Evolutionary conservation across 495 filamentous ascomycete genomes (phyloP), one percentile per base, ranked within the genome.

Genomic region (Aspergillus panamensis): DNA sequence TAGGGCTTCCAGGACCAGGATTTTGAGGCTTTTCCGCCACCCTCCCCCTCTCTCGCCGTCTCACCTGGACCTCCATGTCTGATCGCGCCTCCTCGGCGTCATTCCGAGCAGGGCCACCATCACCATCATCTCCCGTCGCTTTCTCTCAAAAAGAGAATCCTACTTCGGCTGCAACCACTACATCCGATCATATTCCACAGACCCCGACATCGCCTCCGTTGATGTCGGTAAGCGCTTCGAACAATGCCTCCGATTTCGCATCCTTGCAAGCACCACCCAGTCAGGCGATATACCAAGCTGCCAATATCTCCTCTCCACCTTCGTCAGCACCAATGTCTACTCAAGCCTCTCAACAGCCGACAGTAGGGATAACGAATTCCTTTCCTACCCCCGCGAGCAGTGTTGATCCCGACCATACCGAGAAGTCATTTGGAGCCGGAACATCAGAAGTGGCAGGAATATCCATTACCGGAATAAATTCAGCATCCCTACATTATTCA

Each of bases 141-240:
- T 70, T 68, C 35, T 68, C 63, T 62, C 61, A 69, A 20, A 79
- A 79, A 67, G 74, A 72, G 65, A 73, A 56, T 56, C 62, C 35
- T 13, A n/a, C 35, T 43, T 62, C 60, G 55, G 64, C 66, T n/a
- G 62, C 53, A 39, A 53, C 64, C 37, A 66, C 65, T 16, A 13
- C 35, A 39, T 70, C 69, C 68, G 71, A 76, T 57, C 69, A 71
- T 40, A 70, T 69, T 39, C 77, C 74, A 44, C 75, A 74, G 64
- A 73, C 76, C 37, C 76, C 75, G 65, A 72, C 69, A 70, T 78
- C 77, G 29, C 75, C 77, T 76, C 72, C 74, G 75, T 79, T 78
- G 74, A 79, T 79, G 77, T 78, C 75, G 72, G 74, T 78, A 67
- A 74, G 72, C 67, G 71, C 77, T 69, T 69, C 68, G 62, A 77